A percentile compares a stretch with the other conserved stretches of the same genome.
Evolutionary conservation across 2,329 filamentous ascomycete genomes (phyloP).

Genomic region (Calonectria pseudoreteaudii): DNA sequence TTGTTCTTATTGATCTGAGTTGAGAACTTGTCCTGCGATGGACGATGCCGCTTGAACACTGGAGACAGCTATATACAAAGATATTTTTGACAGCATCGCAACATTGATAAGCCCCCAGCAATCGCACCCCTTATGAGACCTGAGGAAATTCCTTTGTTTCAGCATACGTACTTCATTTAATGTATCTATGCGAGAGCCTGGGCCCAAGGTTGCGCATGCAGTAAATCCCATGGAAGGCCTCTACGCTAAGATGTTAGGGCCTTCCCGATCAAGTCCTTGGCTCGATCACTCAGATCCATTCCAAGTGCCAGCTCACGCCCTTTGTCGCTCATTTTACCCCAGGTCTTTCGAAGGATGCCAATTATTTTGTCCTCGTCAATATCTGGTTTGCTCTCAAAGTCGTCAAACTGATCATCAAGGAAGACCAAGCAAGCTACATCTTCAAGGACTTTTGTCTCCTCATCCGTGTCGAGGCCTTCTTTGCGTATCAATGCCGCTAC

Average conservation of each 20-base stretch:
- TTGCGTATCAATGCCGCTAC: conserved; percentile 83
- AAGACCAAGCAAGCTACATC: conserved; percentile 91
- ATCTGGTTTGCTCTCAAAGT: conserved; percentile 75
- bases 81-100: no score
- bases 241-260: conserved; percentile 59
- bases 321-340: conserved; percentile 77
- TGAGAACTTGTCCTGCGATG: no score
- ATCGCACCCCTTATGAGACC: not conserved
- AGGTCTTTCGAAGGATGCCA: conserved; percentile 77
- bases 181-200: no score
- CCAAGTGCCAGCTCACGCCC: conserved; percentile 74
- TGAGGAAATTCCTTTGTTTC: not conserved
- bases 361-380: conserved; percentile 83
- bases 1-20: not conserved
- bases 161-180: not conserved
- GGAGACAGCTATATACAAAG: not conserved
- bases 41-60: not conserved
- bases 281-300: conserved; percentile 74
- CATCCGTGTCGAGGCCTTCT: conserved; percentile 71
- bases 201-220: not conserved
- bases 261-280: conserved; percentile 70
- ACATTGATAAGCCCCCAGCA: not conserved
- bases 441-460: conserved; percentile 80
- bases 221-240: not conserved
- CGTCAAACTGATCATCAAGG: conserved; percentile 86